Conservation (phyloP, 768 basidiomycete species). For the Pisolithus albus region DNA sequence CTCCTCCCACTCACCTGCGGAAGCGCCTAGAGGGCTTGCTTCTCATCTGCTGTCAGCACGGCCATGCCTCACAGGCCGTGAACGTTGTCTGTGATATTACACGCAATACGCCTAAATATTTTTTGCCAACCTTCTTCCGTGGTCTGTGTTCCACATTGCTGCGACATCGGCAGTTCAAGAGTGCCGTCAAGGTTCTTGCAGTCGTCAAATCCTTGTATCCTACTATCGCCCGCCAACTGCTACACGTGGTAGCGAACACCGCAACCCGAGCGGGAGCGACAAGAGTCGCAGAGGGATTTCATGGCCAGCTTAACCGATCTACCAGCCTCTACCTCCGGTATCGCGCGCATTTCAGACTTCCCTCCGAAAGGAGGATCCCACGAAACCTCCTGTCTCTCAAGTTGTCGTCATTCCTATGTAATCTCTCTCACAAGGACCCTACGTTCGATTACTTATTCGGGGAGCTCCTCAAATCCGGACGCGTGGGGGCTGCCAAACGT, state of each 20-base stretch:
- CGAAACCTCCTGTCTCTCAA: slow-evolving; percentile 9
- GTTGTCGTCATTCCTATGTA: slow-evolving; percentile 13
- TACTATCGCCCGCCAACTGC: slow-evolving; percentile 8
- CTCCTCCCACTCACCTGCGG: slow-evolving; percentile 36
- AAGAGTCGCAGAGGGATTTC: slow-evolving; percentile 1
- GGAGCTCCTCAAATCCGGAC: slow-evolving; percentile 27
- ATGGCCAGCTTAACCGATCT: not conserved
- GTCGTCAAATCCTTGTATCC: slow-evolving; percentile 14
- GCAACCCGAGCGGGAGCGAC: slow-evolving; percentile 7
- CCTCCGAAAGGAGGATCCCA: not conserved
- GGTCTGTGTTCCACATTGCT: slow-evolving; percentile 36
- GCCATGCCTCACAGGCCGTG: slow-evolving; percentile 31
- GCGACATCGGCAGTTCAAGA: slow-evolving; percentile 31
- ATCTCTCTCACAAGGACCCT: slow-evolving; percentile 2
- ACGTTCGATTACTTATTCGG: slow-evolving; percentile 13
- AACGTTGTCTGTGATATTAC: slow-evolving; percentile 36
- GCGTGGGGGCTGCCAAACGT: slow-evolving; percentile 35
- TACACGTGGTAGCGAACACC: slow-evolving; percentile 2
- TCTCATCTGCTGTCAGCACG: slow-evolving; percentile 31
- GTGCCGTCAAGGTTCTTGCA: slow-evolving; percentile 29
- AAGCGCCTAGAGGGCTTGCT: slow-evolving; percentile 40
- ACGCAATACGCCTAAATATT: slow-evolving; percentile 26
- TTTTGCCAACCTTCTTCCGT: slow-evolving; percentile 35
- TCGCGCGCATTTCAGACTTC: not conserved
- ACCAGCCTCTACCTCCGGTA: not conserved